Evolutionary conservation across 163 green algal species (phyloP), one percentile per base, ranked within the genome.

Genomic region (Chloromonas sp.): DNA sequence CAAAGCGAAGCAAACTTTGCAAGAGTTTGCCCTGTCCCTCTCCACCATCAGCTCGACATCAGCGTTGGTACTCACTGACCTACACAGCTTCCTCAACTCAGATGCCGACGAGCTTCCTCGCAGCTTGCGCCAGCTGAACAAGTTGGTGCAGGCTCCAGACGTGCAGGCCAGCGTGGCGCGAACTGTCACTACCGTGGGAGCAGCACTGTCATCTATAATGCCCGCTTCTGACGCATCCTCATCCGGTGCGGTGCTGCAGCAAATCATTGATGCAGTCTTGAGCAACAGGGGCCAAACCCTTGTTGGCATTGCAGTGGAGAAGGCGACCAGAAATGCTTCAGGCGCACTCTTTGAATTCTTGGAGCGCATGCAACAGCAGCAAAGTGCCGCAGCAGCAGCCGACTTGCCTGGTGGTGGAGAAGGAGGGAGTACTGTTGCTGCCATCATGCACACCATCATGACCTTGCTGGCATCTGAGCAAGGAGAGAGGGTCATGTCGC

Each of bases 261-360:
- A 88, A 0, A 59, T 97, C 0, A 83, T 98, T 3, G 89, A 92
- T 13, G 93, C 92, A 3, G 81, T 96, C 59, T 86, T 95, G 0
- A 95, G 91, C 71, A 89, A 96, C 2, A 89, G 89, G 0, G 94
- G 94, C 0, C 89, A 91, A n/a, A 92, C 84, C 74, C 86, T 97
- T 0, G 86, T 98, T 58, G 92, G 89, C 1, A 89, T 97, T 62
- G 93, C 91, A 1, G 89, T 97, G n/a, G 91, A 92, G 36, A 85
- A 95, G 58, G 94, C 92, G 0, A 93, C 91, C 14, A 91, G 88
- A 60, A 94, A 90, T 57, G 92, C 90, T 0, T 89, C 88, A 2
- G 60, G 80, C 1, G 85, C 88, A 2, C 86, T 93, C n/a, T 92
- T 87, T 81, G 86, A 91, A n/a, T 92, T 89, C 66, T 14, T 91